Percentiles rank a stretch among this genome's conserved stretches.
Conservation (phyloP, 768 basidiomycete genomes). For the Mycena crocata region DNA sequence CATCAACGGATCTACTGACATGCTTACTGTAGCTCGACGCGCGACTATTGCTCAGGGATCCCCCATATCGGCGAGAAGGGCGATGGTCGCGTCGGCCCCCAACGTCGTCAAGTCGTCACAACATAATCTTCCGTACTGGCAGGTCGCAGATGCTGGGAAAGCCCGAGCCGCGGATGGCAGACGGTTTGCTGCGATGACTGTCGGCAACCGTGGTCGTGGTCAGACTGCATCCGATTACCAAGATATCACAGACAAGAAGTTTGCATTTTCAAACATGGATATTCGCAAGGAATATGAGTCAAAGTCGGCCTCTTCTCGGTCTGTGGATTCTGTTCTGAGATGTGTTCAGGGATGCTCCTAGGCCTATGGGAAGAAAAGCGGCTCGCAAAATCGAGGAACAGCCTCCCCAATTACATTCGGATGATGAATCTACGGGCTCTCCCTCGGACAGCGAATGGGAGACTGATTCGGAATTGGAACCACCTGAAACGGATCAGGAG, state of each 20-base stretch:
- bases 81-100: slow-evolving; percentile 10
- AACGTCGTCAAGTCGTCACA: slow-evolving; percentile 9
- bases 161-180: background rate
- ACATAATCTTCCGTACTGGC: slow-evolving; percentile 16
- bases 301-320: background rate
- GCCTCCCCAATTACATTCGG: background rate
- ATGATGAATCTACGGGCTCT: slow-evolving; percentile 1
- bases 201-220: background rate
- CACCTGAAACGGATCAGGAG: background rate
- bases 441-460: slow-evolving; percentile 19
- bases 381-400: slow-evolving; percentile 19
- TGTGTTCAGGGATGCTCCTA: background rate
- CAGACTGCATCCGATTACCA: slow-evolving; percentile 6
- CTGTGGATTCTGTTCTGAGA: background rate
- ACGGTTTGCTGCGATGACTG: slow-evolving; percentile 19
- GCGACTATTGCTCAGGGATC: background rate
- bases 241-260: background rate
- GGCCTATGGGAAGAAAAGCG: slow-evolving; percentile 14
- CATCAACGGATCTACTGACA: background rate
- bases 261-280: slow-evolving; percentile 3
- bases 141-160: slow-evolving; percentile 8
- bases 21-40: slow-evolving; percentile 3
- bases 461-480: slow-evolving; percentile 9
- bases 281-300: slow-evolving; percentile 17
- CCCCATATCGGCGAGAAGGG: slow-evolving; percentile 1